phyloP scores from a whole-genome alignment of 495 filamentous ascomycete species.

The Stereocaulon alpinum region DNA sequence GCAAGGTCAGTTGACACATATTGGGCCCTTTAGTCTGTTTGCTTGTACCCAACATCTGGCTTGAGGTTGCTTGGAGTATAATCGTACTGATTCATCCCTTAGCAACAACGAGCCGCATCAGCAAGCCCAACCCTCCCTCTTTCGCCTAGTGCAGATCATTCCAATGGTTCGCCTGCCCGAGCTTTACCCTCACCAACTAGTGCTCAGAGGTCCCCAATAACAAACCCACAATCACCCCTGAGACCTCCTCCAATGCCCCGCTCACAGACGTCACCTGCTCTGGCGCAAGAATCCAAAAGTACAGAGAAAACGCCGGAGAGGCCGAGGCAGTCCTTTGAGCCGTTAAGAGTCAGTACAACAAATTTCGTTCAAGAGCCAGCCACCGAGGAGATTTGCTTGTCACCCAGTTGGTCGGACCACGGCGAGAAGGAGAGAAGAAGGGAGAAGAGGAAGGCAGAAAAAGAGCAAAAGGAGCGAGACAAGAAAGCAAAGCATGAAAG shows the following conservation, averaged over 20 bases:
- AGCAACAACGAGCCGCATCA: constrained; percentile 17
- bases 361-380: neutral
- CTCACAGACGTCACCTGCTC: constrained; percentile 17
- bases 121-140: constrained; percentile 12
- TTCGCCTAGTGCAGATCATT: constrained; percentile 1
- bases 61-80: neutral
- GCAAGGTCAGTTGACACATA: constrained; percentile 15
- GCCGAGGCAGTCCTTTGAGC: constrained; percentile 3
- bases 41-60: neutral
- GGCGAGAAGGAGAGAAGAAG: constrained; percentile 19
- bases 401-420: constrained; percentile 24
- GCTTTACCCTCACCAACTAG: constrained; percentile 2
- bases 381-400: constrained; percentile 20
- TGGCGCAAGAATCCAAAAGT: constrained; percentile 4
- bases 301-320: neutral
- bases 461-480: constrained; percentile 19
- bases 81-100: constrained; percentile 1
- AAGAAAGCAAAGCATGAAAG: constrained; percentile 19
- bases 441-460: constrained; percentile 21
- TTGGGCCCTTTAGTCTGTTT: neutral
- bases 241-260: constrained; percentile 11
- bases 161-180: neutral
- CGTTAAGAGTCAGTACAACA: constrained; percentile 8
- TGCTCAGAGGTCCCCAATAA: constrained; percentile 1
- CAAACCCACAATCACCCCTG: constrained; percentile 9